Percentiles rank a stretch among this genome's conserved stretches.
phyloP scores from a whole-genome alignment of 176 grass and related monocot genomes.

The Tuctoria greenei region DNA sequence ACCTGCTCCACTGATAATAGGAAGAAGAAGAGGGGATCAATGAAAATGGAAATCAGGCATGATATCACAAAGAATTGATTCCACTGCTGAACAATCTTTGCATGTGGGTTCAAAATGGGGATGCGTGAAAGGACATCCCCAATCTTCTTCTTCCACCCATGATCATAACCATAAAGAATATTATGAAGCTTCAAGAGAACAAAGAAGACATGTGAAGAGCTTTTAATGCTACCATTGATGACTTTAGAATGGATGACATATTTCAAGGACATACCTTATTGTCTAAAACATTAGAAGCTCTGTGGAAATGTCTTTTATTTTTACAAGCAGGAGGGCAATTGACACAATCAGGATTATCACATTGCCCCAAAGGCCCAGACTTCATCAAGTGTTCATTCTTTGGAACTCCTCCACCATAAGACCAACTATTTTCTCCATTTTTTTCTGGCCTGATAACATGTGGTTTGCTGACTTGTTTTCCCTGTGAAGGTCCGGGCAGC shows the following conservation, averaged over 20 bases:
- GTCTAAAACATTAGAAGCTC: constrained; percentile 51
- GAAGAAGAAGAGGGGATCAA: constrained; percentile 93
- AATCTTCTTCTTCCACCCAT: constrained; percentile 78
- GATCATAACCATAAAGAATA: constrained; percentile 52
- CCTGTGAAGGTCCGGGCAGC: constrained; percentile 34
- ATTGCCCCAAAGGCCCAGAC: constrained; percentile 88
- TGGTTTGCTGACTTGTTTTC: constrained; percentile 47
- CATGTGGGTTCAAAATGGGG: constrained; percentile 88
- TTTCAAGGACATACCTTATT: constrained; percentile 56
- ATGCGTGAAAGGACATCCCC: constrained; percentile 49
- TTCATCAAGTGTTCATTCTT: constrained; percentile 84
- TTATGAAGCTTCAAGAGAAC: constrained; percentile 59
- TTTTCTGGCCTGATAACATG: constrained; percentile 61
- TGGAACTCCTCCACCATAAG: constrained; percentile 35
- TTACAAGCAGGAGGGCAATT: constrained; percentile 82
- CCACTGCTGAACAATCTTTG: constrained; percentile 78
- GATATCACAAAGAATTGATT: constrained; percentile 97
- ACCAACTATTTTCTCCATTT: constrained; percentile 44
- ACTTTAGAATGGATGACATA: not conserved
- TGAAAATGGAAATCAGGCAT: constrained; percentile 86
- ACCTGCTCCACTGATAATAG: constrained; percentile 70
- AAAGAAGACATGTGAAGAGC: constrained; percentile 15
- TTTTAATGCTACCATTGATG: not conserved
- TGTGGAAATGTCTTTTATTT: constrained; percentile 58
- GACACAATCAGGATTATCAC: constrained; percentile 85